Evolutionary conservation across 257 asterid genomes (phyloP), one percentile per base, ranked within the genome.

Genomic region (Paraleonurus japonicus): DNA sequence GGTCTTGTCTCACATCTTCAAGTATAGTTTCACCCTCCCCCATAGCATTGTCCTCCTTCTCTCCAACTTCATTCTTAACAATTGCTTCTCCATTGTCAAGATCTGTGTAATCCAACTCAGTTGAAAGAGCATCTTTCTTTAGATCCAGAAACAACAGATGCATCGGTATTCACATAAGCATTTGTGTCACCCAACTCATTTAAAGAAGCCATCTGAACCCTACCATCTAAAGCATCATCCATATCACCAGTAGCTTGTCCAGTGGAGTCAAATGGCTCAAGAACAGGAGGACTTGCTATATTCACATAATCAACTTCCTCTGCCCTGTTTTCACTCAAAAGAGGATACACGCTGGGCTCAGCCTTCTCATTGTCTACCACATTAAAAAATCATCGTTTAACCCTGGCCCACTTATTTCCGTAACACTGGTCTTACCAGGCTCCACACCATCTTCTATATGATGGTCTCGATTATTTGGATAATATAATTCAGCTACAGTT

Each of bases 11-110:
- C 48, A 41, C 69, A 47, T 74, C 74, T 48, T 72, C 70, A 35
- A 73, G 67, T 55, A 75, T 82, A 74, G 65, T 74, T 74, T 85
- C 89, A 64, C 39, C 67, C 59, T 61, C 80, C 48, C 53, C 72
- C 72, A 47, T 41, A 71, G 69, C 74, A 70, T 75, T 69, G 58
- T 69, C 84, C 71, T 64, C 80, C 55, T 79, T 77, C 43, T 81
- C 77, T 62, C 69, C 50, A 23, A 37, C 80, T 66, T 80, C 83
- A 79, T 72, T 75, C 67, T 53, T 80, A 69, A 59, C 77, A 65
- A 80, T 72, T 50, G 33, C 71, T 74, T 69, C 81, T 41, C 66
- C 90, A 57, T 48, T 60, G 35, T 57, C 78, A 73, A 76, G 75
- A 72, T 77, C 67, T n/a, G 82, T 58, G 27, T 72, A 54, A 61